These are phyloP conservation scores for Coprinopsis cinerea DNA, from an alignment of 768 basidiomycete species.

Conservation along the genomic window DNA sequence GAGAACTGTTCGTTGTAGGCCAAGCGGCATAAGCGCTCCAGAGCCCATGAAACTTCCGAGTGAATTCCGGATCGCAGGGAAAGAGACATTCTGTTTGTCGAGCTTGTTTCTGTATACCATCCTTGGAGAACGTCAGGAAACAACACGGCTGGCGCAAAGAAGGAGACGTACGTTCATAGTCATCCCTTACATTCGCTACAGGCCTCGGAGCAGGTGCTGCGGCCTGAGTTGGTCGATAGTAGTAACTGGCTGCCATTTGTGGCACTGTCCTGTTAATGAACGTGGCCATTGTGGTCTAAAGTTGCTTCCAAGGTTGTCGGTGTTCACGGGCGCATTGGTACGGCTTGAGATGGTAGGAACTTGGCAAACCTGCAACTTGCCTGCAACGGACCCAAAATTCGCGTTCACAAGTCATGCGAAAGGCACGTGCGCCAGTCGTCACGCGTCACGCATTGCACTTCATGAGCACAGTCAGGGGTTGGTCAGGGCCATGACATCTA, in stretches of 20 bases:
- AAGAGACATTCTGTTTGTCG: constrained; percentile 87
- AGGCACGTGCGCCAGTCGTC: too few species aligned
- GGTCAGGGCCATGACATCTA: too few species aligned
- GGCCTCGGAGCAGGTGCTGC: constrained; percentile 21
- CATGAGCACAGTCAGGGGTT: too few species aligned
- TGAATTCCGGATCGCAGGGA: constrained; percentile 80
- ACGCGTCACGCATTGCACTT: too few species aligned
- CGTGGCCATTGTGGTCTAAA: not conserved
- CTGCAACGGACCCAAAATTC: too few species aligned
- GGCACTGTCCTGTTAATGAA: constrained; percentile 8
- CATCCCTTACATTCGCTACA: constrained; percentile 53
- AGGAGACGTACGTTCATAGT: constrained; percentile 62
- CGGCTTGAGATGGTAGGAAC: too few species aligned
- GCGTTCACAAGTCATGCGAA: too few species aligned
- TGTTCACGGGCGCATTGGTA: too few species aligned
- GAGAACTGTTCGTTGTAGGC: constrained; percentile 74
- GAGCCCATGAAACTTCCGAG: constrained; percentile 82
- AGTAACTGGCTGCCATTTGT: constrained; percentile 14
- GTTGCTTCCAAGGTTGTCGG: too few species aligned
- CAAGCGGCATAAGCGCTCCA: constrained; percentile 80
- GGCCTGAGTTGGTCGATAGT: constrained; percentile 20
- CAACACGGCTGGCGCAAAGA: constrained; percentile 2
- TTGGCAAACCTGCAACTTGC: too few species aligned
- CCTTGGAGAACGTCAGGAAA: constrained; percentile 34
- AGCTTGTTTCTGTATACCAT: constrained; percentile 78